Evolutionary conservation across 1,284 basidiomycete species (phyloP).

Genomic region (Apiotrichum mycotoxinovorans): DNA sequence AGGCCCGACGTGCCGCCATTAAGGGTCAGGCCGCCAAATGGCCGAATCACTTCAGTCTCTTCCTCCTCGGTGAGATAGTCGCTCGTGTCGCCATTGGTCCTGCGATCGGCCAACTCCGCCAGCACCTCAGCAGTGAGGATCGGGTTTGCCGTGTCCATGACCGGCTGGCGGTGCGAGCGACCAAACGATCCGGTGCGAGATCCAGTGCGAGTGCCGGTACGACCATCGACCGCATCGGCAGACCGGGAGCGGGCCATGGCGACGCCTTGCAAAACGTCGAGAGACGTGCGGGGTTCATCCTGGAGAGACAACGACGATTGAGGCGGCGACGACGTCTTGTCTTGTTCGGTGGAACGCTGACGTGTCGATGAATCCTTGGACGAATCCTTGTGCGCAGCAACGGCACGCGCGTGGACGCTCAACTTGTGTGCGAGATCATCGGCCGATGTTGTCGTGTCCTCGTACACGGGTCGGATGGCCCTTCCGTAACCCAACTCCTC

Average conservation of each 20-base stretch:
- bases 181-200: background rate
- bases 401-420: constrained; percentile 14
- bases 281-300: background rate
- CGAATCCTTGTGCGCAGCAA: constrained; percentile 8
- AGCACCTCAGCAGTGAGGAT: background rate
- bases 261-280: constrained; percentile 7
- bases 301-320: background rate
- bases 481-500: constrained; percentile 30
- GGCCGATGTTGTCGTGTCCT: constrained; percentile 17
- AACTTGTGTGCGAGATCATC: constrained; percentile 30
- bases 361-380: no score
- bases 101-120: background rate
- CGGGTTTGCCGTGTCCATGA: background rate
- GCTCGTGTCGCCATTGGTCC: background rate
- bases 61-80: background rate
- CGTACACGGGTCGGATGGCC: constrained; percentile 27
- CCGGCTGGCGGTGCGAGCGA: background rate
- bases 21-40: background rate
- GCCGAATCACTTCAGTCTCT: background rate
- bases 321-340: no score
- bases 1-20: background rate
- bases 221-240: background rate
- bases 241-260: constrained; percentile 11
- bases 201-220: no score
- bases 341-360: background rate